These are phyloP conservation scores for Trichoderma koningiopsis DNA, from an alignment of 2,329 filamentous ascomycete species.

Conservation along the genomic window DNA sequence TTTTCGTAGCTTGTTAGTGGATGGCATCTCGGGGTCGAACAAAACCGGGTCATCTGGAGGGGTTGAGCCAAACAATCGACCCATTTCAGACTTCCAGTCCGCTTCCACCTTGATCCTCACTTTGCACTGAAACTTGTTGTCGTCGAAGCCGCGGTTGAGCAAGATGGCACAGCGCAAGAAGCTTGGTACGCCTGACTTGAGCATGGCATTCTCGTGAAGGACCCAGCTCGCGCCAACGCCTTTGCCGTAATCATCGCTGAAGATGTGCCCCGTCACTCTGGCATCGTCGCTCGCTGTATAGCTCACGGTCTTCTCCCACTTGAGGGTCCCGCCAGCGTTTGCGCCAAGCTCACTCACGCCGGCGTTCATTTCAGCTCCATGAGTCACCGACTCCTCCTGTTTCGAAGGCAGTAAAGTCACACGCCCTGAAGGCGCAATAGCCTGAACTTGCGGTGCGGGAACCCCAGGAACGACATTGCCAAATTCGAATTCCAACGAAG, in stretches of 20 bases:
- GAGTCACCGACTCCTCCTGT: conserved; percentile 23
- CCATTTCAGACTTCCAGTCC: conserved; percentile 35
- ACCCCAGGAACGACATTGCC: conserved; percentile 16
- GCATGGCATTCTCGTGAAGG: conserved; percentile 28
- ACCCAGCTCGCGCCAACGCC: conserved; percentile 29
- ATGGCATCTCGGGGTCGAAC: conserved; percentile 27
- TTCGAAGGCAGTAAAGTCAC: conserved; percentile 21
- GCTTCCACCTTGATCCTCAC: conserved; percentile 35
- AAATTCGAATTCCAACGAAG: conserved; percentile 31
- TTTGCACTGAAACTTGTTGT: conserved; percentile 35
- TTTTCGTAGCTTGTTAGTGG: conserved; percentile 28
- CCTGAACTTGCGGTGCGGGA: conserved; percentile 25
- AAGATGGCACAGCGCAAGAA: conserved; percentile 25
- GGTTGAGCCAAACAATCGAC: conserved; percentile 34
- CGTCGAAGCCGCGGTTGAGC: conserved; percentile 27
- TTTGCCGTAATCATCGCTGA: conserved; percentile 30
- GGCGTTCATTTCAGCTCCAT: conserved; percentile 21
- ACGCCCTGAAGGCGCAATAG: conserved; percentile 29
- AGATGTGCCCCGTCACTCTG: conserved; percentile 26
- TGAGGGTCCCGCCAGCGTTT: conserved; percentile 26
- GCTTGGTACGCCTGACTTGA: conserved; percentile 23
- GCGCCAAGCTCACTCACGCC: conserved; percentile 27
- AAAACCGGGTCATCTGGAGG: conserved; percentile 30
- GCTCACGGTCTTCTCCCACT: conserved; percentile 31
- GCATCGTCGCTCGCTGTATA: conserved; percentile 26